These are phyloP conservation scores for Peniophora sp. DNA, from an alignment of 1,284 basidiomycete species.

Conservation along the genomic window DNA sequence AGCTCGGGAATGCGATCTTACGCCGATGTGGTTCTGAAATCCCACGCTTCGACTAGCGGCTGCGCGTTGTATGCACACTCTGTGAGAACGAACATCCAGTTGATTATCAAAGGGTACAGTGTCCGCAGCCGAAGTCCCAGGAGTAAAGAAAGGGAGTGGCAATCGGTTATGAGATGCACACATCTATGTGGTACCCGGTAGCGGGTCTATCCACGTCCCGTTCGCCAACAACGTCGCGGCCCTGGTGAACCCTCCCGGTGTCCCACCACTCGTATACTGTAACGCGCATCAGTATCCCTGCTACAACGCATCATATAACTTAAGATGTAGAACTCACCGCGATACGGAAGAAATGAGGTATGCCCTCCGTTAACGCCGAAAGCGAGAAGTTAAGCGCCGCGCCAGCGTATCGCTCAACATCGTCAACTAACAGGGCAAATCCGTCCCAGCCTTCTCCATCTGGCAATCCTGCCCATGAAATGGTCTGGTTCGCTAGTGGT, in stretches of 20 bases:
- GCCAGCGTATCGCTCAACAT: slow-evolving; percentile 73
- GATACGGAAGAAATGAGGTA: slow-evolving; percentile 80
- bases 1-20: too few species aligned
- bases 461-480: slow-evolving; percentile 57
- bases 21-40: too few species aligned
- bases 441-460: slow-evolving; percentile 58
- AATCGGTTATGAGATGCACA: slow-evolving; percentile 5
- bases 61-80: too few species aligned
- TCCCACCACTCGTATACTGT: slow-evolving; percentile 47
- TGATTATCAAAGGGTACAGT: too few species aligned
- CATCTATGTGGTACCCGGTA: slow-evolving; percentile 53
- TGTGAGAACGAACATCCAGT: too few species aligned
- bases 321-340: slow-evolving; percentile 60
- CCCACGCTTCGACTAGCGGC: too few species aligned
- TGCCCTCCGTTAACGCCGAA: slow-evolving; percentile 44
- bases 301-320: neutral
- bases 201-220: slow-evolving; percentile 73
- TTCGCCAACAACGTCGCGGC: slow-evolving; percentile 74
- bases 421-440: slow-evolving; percentile 76
- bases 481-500: slow-evolving; percentile 45
- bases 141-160: neutral
- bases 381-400: slow-evolving; percentile 59
- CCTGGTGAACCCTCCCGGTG: slow-evolving; percentile 75
- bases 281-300: neutral
- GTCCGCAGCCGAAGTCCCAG: too few species aligned